phyloP scores from a whole-genome alignment of 2,329 filamentous ascomycete genomes.

The Tolypocladium album region DNA sequence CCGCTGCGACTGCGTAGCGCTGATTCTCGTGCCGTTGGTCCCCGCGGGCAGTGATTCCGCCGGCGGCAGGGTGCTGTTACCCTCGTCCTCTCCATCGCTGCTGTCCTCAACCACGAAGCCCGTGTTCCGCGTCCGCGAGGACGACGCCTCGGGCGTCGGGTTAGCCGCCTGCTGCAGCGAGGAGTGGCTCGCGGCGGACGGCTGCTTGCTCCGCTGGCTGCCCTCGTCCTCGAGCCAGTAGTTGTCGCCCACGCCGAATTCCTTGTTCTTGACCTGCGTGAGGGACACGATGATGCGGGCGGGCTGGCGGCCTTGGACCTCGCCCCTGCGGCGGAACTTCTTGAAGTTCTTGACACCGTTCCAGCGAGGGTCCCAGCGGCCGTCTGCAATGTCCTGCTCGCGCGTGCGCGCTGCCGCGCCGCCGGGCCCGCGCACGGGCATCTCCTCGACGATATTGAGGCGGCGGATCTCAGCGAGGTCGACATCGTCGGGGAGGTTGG shows the following conservation, averaged over 20 bases:
- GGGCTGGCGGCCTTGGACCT: slow-evolving; percentile 27
- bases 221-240: slow-evolving; percentile 58
- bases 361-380: slow-evolving; percentile 79
- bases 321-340: slow-evolving; percentile 58
- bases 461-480: slow-evolving; percentile 64
- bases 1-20: slow-evolving; percentile 17
- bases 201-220: slow-evolving; percentile 15
- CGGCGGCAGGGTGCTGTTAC: slow-evolving; percentile 2
- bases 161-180: slow-evolving; percentile 3
- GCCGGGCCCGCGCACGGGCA: slow-evolving; percentile 45
- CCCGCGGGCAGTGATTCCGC: slow-evolving; percentile 7
- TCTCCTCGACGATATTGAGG: slow-evolving; percentile 66
- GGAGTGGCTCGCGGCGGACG: slow-evolving; percentile 10
- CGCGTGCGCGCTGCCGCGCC: slow-evolving; percentile 13
- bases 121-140: slow-evolving; percentile 9
- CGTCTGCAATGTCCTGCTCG: slow-evolving; percentile 41
- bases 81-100: slow-evolving; percentile 21
- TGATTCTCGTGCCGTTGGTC: slow-evolving; percentile 11
- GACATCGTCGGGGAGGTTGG: slow-evolving; percentile 47
- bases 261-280: slow-evolving; percentile 59
- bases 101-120: slow-evolving; percentile 23
- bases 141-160: slow-evolving; percentile 2
- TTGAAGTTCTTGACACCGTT: slow-evolving; percentile 97
- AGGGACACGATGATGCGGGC: slow-evolving; percentile 55
- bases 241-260: slow-evolving; percentile 63